These are phyloP conservation scores for Polychaeton citri DNA, from an alignment of 2,329 filamentous ascomycete genomes.

Conservation along the genomic window DNA sequence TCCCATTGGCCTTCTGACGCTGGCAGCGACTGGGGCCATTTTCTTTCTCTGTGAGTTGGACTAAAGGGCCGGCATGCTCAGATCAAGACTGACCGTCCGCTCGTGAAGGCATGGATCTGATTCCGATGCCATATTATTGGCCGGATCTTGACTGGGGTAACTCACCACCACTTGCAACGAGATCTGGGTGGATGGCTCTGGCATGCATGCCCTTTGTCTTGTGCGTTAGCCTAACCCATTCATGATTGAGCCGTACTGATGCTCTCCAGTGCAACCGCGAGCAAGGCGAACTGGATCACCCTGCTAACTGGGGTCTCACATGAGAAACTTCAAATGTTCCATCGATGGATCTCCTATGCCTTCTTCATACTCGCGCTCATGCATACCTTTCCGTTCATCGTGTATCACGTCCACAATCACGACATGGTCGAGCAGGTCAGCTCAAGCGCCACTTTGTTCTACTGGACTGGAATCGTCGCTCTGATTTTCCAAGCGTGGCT, in stretches of 20 bases:
- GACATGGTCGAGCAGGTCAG: constrained; percentile 36
- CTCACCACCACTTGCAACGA: constrained; percentile 41
- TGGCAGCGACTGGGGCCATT: constrained; percentile 27
- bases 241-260: not conserved
- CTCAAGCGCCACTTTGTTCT: constrained; percentile 26
- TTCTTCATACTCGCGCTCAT: constrained; percentile 44
- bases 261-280: constrained; percentile 4
- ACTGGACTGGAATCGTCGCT: constrained; percentile 44
- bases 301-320: constrained; percentile 42
- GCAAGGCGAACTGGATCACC: constrained; percentile 45
- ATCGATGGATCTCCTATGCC: constrained; percentile 41
- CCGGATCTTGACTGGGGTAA: constrained; percentile 34
- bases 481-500: constrained; percentile 42
- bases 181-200: constrained; percentile 40
- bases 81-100: not conserved
- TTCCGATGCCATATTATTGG: constrained; percentile 44
- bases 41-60: constrained; percentile 32
- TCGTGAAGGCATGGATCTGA: constrained; percentile 11
- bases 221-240: constrained; percentile 4
- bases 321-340: constrained; percentile 45
- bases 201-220: constrained; percentile 40
- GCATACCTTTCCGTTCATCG: constrained; percentile 48
- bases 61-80: no score
- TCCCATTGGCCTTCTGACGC: constrained; percentile 30
- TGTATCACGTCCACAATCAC: constrained; percentile 36